A percentile compares a stretch with the other conserved stretches of the same genome.
phyloP scores from a whole-genome alignment of 495 filamentous ascomycete genomes.

The Hypoxylon perforatum region DNA sequence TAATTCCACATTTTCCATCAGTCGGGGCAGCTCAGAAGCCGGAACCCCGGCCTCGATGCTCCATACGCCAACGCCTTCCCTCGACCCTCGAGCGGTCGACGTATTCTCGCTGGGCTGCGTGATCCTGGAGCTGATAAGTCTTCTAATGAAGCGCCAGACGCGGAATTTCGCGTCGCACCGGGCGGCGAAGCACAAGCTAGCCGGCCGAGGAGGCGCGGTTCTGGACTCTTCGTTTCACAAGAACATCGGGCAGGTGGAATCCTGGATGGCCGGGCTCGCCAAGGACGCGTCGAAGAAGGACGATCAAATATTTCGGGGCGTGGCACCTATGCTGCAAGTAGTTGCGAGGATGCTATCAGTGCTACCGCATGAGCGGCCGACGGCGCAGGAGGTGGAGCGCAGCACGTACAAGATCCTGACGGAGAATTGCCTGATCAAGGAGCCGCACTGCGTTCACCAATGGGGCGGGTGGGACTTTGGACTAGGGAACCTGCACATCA shows the following conservation, averaged over 20 bases:
- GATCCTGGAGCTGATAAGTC: slow-evolving; percentile 74
- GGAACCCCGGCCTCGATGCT: slow-evolving; percentile 43
- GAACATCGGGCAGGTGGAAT: slow-evolving; percentile 78
- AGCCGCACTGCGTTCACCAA: slow-evolving; percentile 59
- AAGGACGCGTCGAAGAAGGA: slow-evolving; percentile 75
- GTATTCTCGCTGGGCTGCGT: slow-evolving; percentile 82
- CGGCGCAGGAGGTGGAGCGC: slow-evolving; percentile 57
- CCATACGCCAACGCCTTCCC: slow-evolving; percentile 49
- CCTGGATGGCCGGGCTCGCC: slow-evolving; percentile 78
- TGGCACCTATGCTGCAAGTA: slow-evolving; percentile 59
- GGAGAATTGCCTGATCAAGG: slow-evolving; percentile 53
- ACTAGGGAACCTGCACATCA: slow-evolving; percentile 42
- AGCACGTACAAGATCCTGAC: slow-evolving; percentile 57
- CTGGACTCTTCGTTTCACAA: slow-evolving; percentile 86
- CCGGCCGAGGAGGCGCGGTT: slow-evolving; percentile 73
- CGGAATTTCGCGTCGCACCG: slow-evolving; percentile 80
- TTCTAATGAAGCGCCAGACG: slow-evolving; percentile 77
- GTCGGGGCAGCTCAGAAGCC: slow-evolving; percentile 42
- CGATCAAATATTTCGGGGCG: slow-evolving; percentile 61
- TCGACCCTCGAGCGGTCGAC: slow-evolving; percentile 67
- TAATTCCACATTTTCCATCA: slow-evolving; percentile 51
- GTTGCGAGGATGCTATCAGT: slow-evolving; percentile 57
- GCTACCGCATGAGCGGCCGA: slow-evolving; percentile 58
- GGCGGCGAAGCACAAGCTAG: slow-evolving; percentile 70
- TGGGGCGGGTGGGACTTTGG: slow-evolving; percentile 49